A percentile compares a stretch with the other conserved stretches of the same genome.
Evolutionary conservation across 441 rosid genomes (phyloP).

Genomic region (Populus trichocarpa): DNA sequence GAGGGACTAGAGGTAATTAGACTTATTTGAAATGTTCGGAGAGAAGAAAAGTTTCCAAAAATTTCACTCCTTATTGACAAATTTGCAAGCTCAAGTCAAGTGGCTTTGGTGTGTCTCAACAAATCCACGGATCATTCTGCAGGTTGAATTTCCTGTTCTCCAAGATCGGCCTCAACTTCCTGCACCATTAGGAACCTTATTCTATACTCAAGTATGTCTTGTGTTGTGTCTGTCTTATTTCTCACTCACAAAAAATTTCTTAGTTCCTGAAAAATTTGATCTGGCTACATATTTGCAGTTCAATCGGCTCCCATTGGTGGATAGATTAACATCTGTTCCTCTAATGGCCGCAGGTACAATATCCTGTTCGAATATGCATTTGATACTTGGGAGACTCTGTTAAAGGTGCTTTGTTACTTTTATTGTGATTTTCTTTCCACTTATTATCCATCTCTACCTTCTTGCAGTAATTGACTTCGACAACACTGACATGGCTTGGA

Average conservation of each 20-base stretch:
- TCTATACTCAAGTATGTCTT: slow-evolving; percentile 44
- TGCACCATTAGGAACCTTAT: slow-evolving; percentile 55
- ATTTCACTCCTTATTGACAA: background rate
- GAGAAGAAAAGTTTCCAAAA: background rate
- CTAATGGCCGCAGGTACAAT: slow-evolving; percentile 63
- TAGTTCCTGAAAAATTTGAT: slow-evolving; percentile 5
- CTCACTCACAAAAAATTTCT: background rate
- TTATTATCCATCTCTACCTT: slow-evolving; percentile 7
- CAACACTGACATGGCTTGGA: slow-evolving; percentile 68
- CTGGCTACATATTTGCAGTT: slow-evolving; percentile 33
- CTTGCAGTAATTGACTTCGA: slow-evolving; percentile 61
- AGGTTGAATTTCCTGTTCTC: slow-evolving; percentile 67
- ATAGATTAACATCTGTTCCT: slow-evolving; percentile 51
- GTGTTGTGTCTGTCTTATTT: background rate
- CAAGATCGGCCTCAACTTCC: slow-evolving; percentile 62
- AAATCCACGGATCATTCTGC: slow-evolving; percentile 19
- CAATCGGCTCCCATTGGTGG: slow-evolving; percentile 40
- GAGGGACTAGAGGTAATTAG: slow-evolving; percentile 53
- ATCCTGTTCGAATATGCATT: background rate
- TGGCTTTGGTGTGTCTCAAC: slow-evolving; percentile 11
- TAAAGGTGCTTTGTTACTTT: background rate
- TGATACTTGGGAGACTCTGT: background rate
- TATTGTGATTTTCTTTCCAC: background rate
- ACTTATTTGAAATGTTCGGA: background rate
- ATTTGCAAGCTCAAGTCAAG: background rate